These are phyloP conservation scores for Penicillium decumbens DNA, from an alignment of 2,329 filamentous ascomycete species.

Conservation along the genomic window DNA sequence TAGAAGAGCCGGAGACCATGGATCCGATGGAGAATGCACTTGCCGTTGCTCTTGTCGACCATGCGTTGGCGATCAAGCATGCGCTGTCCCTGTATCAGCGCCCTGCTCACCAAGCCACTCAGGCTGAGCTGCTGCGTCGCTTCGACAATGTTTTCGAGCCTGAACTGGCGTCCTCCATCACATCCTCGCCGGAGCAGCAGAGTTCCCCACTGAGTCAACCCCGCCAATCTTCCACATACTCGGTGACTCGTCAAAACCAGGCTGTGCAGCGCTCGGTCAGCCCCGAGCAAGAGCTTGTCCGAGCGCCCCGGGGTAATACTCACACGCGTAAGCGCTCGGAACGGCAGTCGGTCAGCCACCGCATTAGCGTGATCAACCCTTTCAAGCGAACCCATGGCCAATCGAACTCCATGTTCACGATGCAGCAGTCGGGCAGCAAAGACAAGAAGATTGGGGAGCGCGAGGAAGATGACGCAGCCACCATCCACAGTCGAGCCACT, in stretches of 20 bases:
- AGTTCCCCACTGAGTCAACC: constrained; percentile 41
- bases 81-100: constrained; percentile 66
- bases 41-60: constrained; percentile 79
- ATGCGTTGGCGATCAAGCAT: constrained; percentile 80
- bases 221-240: constrained; percentile 29
- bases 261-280: constrained; percentile 29
- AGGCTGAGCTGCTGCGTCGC: constrained; percentile 36
- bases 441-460: constrained; percentile 21
- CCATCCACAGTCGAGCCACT: constrained; percentile 37
- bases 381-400: constrained; percentile 40
- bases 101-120: constrained; percentile 51
- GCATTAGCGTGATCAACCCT: constrained; percentile 43
- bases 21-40: constrained; percentile 69
- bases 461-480: constrained; percentile 32
- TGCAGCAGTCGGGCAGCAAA: constrained; percentile 28
- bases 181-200: constrained; percentile 28
- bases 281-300: constrained; percentile 36
- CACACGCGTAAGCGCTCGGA: constrained; percentile 32
- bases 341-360: constrained; percentile 38
- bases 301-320: constrained; percentile 28
- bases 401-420: constrained; percentile 36
- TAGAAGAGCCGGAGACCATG: constrained; percentile 47
- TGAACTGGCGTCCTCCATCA: constrained; percentile 60
- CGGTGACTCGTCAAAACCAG: constrained; percentile 24
- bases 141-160: constrained; percentile 50